Conservation (phyloP, 1,139 yeast species). For the Candida albicans region DNA sequence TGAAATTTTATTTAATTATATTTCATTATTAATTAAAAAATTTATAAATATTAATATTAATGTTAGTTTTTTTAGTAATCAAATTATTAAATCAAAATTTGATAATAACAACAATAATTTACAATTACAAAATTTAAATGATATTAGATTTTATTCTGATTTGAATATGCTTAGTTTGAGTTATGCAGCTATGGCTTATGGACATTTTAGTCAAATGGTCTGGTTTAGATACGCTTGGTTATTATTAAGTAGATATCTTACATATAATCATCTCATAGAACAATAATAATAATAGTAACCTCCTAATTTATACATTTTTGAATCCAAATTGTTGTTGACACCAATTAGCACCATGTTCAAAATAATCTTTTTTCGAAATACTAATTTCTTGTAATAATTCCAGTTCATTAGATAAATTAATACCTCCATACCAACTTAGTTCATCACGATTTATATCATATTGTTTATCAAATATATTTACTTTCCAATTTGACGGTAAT, state of each 20-base stretch:
- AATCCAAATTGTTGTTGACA: conserved; percentile 75
- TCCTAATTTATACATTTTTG: conserved; percentile 34
- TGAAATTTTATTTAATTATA: conserved; percentile 39
- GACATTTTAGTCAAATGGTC: conserved; percentile 87
- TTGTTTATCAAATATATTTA: conserved; percentile 40
- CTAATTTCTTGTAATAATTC: conserved; percentile 55
- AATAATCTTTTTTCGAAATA: conserved; percentile 75
- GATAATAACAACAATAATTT: too few relatives aligned
- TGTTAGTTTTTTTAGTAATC: conserved; percentile 37
- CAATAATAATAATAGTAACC: conserved; percentile 2
- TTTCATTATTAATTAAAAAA: conserved; percentile 32
- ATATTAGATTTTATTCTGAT: conserved; percentile 49
- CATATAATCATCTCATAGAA: conserved; percentile 63
- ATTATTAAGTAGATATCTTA: conserved; percentile 69
- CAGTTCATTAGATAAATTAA: conserved; percentile 46
- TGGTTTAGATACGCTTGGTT: conserved; percentile 97
- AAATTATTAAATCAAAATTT: conserved; percentile 11
- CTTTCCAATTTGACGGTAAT: conserved; percentile 66
- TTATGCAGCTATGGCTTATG: conserved; percentile 76
- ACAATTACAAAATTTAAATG: conserved; percentile 16
- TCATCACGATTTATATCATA: conserved; percentile 25
- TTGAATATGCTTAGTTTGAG: conserved; percentile 59
- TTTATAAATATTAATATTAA: conserved; percentile 40
- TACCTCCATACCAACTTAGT: conserved; percentile 44
- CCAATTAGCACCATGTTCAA: conserved; percentile 85